Conservation (phyloP, 2,329 filamentous ascomycete species). For the Verruconis gallopava region DNA sequence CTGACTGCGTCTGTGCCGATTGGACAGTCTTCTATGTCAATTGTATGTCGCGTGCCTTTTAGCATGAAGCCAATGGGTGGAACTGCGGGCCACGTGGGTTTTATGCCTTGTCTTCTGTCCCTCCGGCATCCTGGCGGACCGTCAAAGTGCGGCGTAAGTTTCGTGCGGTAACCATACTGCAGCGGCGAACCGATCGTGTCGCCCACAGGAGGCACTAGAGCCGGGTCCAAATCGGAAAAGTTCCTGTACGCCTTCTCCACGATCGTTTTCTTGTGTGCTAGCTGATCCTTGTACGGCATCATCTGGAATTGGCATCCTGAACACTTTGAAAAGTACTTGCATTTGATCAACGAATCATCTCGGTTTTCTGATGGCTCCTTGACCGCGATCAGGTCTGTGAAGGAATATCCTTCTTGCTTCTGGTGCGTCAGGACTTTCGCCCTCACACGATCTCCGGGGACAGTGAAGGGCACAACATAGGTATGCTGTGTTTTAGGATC, state of each 20-base stretch:
- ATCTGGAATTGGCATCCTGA: constrained; percentile 97
- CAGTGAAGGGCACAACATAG: constrained; percentile 78
- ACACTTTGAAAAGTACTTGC: constrained; percentile 77
- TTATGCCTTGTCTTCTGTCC: constrained; percentile 37
- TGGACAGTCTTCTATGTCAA: constrained; percentile 96
- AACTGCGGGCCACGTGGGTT: constrained; percentile 46
- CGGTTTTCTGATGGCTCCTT: constrained; percentile 59
- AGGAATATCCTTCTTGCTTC: constrained; percentile 47
- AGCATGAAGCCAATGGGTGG: constrained; percentile 83
- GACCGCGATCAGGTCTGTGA: constrained; percentile 73
- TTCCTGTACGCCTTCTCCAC: constrained; percentile 85
- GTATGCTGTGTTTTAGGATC: constrained; percentile 53
- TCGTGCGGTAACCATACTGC: constrained; percentile 89
- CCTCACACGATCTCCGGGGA: constrained; percentile 70
- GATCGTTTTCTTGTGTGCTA: constrained; percentile 70
- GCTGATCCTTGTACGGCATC: constrained; percentile 77
- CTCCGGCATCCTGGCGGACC: constrained; percentile 46
- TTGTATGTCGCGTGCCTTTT: constrained; percentile 64
- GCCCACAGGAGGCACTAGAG: constrained; percentile 59
- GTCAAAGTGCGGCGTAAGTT: constrained; percentile 93
- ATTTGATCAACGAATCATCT: constrained; percentile 63
- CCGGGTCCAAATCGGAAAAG: constrained; percentile 71
- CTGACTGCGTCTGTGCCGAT: constrained; percentile 82
- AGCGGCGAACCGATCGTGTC: constrained; percentile 85
- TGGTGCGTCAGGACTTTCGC: constrained; percentile 70